A percentile compares a stretch with the other conserved stretches of the same genome.
phyloP scores from a whole-genome alignment of 345 rosid genomes.

The Rubroshorea leprosula region DNA sequence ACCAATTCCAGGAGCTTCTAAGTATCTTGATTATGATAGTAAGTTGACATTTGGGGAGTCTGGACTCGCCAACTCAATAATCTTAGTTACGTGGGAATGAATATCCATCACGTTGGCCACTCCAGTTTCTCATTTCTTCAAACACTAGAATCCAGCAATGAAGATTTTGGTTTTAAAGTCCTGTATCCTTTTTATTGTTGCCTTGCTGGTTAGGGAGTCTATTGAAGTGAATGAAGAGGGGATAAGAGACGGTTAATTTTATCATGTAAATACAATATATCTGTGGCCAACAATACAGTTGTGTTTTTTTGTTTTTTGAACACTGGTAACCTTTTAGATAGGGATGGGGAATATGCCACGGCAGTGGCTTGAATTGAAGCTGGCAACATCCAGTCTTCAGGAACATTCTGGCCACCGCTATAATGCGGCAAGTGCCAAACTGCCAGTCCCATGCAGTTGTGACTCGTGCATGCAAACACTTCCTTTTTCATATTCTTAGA shows the following conservation, averaged over 20 bases:
- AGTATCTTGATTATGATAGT: conserved; percentile 59
- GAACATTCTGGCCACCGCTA: too few relatives aligned
- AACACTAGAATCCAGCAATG: background rate
- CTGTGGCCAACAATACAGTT: background rate
- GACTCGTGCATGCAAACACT: background rate
- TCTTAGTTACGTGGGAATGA: conserved; percentile 71
- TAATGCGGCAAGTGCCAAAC: too few relatives aligned
- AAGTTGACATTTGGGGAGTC: conserved; percentile 74
- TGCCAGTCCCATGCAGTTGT: too few relatives aligned
- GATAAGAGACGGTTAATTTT: background rate
- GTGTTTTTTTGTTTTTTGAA: too few relatives aligned
- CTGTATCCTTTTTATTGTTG: background rate
- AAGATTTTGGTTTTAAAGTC: background rate
- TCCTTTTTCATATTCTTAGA: too few relatives aligned
- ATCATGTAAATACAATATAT: too few relatives aligned
- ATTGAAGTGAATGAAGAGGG: background rate
- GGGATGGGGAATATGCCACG: too few relatives aligned
- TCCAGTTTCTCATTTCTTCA: background rate
- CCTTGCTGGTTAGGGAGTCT: background rate
- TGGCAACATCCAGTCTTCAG: too few relatives aligned
- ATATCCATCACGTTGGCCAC: background rate
- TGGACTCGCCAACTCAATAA: conserved; percentile 86
- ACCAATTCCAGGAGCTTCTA: conserved; percentile 82
- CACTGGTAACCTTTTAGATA: too few relatives aligned
- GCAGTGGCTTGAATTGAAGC: too few relatives aligned